Evolutionary conservation across 2,329 filamentous ascomycete genomes (phyloP), one percentile per base, ranked within the genome.

Genomic region (Penicillium oxalicum): DNA sequence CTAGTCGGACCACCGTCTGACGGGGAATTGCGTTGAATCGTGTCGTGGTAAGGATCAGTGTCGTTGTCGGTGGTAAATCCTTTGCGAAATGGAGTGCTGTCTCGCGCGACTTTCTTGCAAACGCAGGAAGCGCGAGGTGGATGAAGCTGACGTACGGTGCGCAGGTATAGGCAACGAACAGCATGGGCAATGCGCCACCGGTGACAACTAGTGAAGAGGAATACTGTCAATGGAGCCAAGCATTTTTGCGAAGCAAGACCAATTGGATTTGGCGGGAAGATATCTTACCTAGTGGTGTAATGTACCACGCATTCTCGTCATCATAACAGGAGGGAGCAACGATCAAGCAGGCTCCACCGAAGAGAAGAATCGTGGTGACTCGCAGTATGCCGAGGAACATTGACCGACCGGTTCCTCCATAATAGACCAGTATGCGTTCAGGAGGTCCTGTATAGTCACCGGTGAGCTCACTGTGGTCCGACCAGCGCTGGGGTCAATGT

Each of bases 131-230:
- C 24, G 79, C 78, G 43, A 93, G 71, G 66, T 87, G 81, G 51
- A 93, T 76, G 61, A 83, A 82, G 36, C 82, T 82, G 6, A 91
- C 86, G 61, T 86, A 87, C 3, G 88, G 86, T 0, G 80, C 75
- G 2, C 84, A 82, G 40, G 78, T 78, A 64, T 82, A 85, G 33
- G 78, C 74, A 24, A 88, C 75, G 60, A 83, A 80, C 33, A 81
- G 49, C 58, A 89, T 71, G 2, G 88, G 88, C 7, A 86, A 67
- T 34, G 84, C 64, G 57, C 84, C 82, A 52, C 77, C 81, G 44
- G 80, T 60, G 41, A 79, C 69, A 48, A 83, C 82, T 85, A 54
- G 9, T 33, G 9, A 35, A 9, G 1, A 9, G 24, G 29, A 25
- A 13, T 13, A 18, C 51, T 6, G 53, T 36, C 26, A 39, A n/a